These are phyloP conservation scores for Tricholoma bakamatsutake DNA, from an alignment of 768 basidiomycete genomes.

Conservation along the genomic window DNA sequence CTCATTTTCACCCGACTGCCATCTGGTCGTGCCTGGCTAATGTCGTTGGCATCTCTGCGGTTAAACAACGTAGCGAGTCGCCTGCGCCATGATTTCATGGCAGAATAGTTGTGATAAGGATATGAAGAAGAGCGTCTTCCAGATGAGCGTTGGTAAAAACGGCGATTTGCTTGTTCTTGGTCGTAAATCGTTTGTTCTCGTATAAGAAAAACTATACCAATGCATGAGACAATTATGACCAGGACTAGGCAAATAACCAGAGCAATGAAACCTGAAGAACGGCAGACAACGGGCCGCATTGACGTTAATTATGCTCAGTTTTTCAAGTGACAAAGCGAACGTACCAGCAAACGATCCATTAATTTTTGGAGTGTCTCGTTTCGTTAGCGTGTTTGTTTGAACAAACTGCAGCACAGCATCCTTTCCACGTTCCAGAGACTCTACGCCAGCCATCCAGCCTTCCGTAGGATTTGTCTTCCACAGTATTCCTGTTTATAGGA, in stretches of 20 bases:
- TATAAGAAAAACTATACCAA: conserved; percentile 52
- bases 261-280: conserved; percentile 48
- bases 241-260: conserved; percentile 50
- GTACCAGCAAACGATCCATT: conserved; percentile 45
- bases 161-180: conserved; percentile 28
- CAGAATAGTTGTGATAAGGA: neutral
- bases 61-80: conserved; percentile 4
- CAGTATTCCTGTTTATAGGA: conserved; percentile 2
- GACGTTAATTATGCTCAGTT: neutral
- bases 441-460: conserved; percentile 1
- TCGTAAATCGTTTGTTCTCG: conserved; percentile 41
- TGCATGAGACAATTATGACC: conserved; percentile 47
- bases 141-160: conserved; percentile 9
- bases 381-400: conserved; percentile 7
- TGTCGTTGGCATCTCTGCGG: neutral
- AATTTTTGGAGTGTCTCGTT: conserved; percentile 40
- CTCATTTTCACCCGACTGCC: conserved; percentile 11
- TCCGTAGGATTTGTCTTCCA: neutral
- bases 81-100: conserved; percentile 3
- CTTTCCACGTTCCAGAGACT: neutral
- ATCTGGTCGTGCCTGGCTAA: neutral
- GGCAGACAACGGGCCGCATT: neutral
- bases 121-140: conserved; percentile 11
- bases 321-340: conserved; percentile 10
- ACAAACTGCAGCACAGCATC: neutral